These are phyloP conservation scores for Saturnispora quitensis DNA, from an alignment of 805 yeast species.

Conservation along the genomic window DNA sequence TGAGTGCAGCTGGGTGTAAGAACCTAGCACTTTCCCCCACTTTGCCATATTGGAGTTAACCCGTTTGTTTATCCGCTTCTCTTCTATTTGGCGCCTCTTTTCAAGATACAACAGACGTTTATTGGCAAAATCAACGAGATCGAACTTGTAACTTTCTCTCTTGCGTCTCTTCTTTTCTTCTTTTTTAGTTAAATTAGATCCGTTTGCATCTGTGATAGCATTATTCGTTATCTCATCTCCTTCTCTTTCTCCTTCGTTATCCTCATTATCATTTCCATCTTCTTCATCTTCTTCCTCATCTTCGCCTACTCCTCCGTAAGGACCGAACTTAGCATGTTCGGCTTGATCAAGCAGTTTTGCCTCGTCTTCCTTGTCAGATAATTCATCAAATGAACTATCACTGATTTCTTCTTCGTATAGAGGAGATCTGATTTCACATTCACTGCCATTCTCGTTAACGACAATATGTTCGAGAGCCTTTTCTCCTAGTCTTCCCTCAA, in stretches of 20 bases:
- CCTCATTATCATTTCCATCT: not conserved
- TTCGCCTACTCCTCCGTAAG: not conserved
- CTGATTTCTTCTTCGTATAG: constrained; percentile 1
- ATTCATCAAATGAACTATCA: constrained; percentile 6
- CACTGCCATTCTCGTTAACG: not conserved
- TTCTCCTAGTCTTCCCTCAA: constrained; percentile 77
- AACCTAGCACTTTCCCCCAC: constrained; percentile 26
- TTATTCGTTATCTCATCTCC: not conserved
- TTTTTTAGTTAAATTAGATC: too few relatives aligned
- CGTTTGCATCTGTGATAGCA: not conserved
- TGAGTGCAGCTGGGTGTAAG: constrained; percentile 19
- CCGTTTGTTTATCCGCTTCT: constrained; percentile 26
- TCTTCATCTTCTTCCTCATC: not conserved
- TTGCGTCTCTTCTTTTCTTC: constrained; percentile 6
- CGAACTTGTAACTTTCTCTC: constrained; percentile 27
- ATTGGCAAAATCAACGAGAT: constrained; percentile 49
- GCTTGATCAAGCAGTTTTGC: not conserved
- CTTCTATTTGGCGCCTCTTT: constrained; percentile 27
- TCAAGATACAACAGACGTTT: constrained; percentile 34
- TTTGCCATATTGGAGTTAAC: constrained; percentile 25
- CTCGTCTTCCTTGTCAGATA: constrained; percentile 9
- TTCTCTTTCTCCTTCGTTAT: constrained; percentile 1
- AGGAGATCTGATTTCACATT: not conserved
- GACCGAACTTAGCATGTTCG: not conserved
- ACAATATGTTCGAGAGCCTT: constrained; percentile 57